A percentile compares a stretch with the other conserved stretches of the same genome.
Evolutionary conservation across 2,329 filamentous ascomycete genomes (phyloP).

Genomic region (Sclerotinia borealis): DNA sequence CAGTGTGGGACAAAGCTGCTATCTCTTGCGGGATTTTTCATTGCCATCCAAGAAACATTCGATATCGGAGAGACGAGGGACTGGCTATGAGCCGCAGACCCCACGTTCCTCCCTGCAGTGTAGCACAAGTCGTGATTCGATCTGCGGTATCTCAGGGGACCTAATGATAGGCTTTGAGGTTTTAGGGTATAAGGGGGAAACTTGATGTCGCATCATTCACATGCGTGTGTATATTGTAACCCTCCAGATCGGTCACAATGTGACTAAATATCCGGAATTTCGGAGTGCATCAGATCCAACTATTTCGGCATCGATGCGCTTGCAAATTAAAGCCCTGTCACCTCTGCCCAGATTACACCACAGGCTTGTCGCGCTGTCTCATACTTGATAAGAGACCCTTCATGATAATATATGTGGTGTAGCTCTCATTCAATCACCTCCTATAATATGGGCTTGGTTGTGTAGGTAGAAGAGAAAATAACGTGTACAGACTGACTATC

Average conservation of each 20-base stretch:
- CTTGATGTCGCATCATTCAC: not conserved
- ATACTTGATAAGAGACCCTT: not conserved
- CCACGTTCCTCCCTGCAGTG: conserved; percentile 3
- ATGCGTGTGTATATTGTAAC: not conserved
- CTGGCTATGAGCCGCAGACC: conserved; percentile 3
- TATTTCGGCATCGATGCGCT: not conserved
- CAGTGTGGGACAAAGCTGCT: not conserved
- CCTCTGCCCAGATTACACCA: not conserved
- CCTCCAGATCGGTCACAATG: conserved; percentile 10
- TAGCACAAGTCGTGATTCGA: conserved; percentile 4
- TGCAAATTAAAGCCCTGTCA: not conserved
- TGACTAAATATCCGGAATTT: not conserved
- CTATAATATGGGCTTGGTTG: not conserved
- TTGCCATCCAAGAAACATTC: not conserved
- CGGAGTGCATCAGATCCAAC: not conserved
- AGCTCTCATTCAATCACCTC: not conserved
- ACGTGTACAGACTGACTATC: not conserved
- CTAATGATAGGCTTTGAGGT: not conserved
- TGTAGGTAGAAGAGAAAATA: not conserved
- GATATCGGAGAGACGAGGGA: conserved; percentile 9
- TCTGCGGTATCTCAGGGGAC: not conserved
- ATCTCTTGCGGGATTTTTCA: conserved; percentile 3
- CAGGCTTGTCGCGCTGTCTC: not conserved
- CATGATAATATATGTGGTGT: not conserved
- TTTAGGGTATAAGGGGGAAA: not conserved